Percentiles rank a stretch among this genome's conserved stretches.
phyloP scores from a whole-genome alignment of 1,284 basidiomycete species.

The Neonothopanus nambi region DNA sequence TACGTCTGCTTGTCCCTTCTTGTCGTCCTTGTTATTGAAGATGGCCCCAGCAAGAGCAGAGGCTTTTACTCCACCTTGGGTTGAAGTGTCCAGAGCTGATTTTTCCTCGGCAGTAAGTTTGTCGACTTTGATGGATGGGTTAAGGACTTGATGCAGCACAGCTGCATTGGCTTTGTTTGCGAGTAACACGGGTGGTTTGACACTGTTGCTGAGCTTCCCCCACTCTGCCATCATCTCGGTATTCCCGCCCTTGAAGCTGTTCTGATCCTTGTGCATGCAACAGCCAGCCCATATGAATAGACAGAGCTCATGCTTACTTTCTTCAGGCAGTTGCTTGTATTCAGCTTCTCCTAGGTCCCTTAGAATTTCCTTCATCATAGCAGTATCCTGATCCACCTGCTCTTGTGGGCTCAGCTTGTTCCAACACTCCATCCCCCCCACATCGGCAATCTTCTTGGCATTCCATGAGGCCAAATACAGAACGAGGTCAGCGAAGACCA shows the following conservation, averaged over 20 bases:
- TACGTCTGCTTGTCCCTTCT: conserved; percentile 4
- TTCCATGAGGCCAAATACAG: too few relatives aligned
- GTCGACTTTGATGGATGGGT: neutral
- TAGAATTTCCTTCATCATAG: neutral
- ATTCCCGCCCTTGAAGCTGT: conserved; percentile 11
- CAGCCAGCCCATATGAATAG: conserved; percentile 6
- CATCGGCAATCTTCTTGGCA: neutral
- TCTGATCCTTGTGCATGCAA: conserved; percentile 5
- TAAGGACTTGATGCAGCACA: neutral
- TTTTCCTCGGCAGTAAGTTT: neutral
- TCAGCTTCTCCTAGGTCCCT: neutral
- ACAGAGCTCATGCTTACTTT: neutral
- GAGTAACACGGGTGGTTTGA: neutral
- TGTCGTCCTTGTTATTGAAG: conserved; percentile 10
- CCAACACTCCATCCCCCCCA: neutral
- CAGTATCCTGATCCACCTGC: neutral
- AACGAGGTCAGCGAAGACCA: neutral
- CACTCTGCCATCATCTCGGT: conserved; percentile 6
- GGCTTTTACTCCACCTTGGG: conserved; percentile 1
- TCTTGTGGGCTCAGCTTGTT: neutral
- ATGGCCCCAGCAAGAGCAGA: conserved; percentile 2
- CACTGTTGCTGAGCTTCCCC: neutral
- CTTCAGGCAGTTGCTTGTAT: neutral
- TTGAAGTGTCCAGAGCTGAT: neutral
- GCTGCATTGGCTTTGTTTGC: conserved; percentile 5